Base-by-base conservation (phyloP, 1,139 yeast genomes). In the Hansenula lynferdii region DNA sequence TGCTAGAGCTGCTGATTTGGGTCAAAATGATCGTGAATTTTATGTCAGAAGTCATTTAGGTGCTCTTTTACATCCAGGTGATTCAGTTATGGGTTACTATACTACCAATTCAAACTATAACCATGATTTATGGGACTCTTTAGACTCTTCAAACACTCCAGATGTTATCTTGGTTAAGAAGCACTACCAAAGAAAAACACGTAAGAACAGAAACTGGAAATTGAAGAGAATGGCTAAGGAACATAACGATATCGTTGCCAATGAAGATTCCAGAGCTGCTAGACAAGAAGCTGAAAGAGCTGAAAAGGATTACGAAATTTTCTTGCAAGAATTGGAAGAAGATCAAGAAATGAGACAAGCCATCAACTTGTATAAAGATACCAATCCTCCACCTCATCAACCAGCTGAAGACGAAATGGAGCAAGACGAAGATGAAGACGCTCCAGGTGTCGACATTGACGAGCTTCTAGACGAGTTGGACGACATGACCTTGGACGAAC, bases 201-300 rank as follows among this genome's bases (percentile, higher is more conserved):
- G 76, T 69, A 84, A 82, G 67, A 78, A 81, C 70, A 82, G 96
- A 71, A 75, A 74, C 64, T 92, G 97, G 97, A 90, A 85, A 69
- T 80, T 92, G 67, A 87, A 86, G 82, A 85, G 97, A 74, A 89
- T 92, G 97, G 97, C 97, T 34, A 84, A 74, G 61, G 97, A 92
- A 66, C 95, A 90, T 64, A 77, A 78, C 53, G 96, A 86, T 54
- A 80, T 85, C 48, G 89, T 83, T 40, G 95, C 95, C 40, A 71
- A 76, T 50, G 81, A 76, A 48, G 87, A 81, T 54, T 75, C 85
- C 5, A 79, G 87, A 69, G 82, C 78, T 54, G 90, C 90, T 44
- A 83, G 78, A 67, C 92, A 84, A 64, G 97, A 89, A 48, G 82
- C 80, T 57, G 97, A 87, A 61, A 77, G 86, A 56, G 96, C 95